phyloP scores from a whole-genome alignment of 2,329 filamentous ascomycete species.

The Emmonsia crescens region DNA sequence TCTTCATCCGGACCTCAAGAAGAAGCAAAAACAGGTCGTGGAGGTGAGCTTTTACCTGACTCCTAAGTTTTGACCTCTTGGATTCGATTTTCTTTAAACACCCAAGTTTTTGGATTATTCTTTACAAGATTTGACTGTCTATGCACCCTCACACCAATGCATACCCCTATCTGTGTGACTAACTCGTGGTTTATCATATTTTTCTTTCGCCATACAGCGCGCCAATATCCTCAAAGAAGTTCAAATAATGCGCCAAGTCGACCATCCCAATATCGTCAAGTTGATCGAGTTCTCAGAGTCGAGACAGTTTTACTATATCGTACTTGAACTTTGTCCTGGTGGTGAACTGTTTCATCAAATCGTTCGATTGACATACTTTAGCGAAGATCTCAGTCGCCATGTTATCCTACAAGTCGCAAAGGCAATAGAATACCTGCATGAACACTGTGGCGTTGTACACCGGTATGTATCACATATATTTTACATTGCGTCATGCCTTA shows the following conservation, averaged over 20 bases:
- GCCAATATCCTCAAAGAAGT: constrained; percentile 98
- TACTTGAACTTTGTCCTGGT: constrained; percentile 86
- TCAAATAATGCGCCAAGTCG: constrained; percentile 93
- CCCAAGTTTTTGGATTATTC: neutral
- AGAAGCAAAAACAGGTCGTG: constrained; percentile 75
- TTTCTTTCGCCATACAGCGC: constrained; percentile 46
- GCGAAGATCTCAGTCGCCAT: constrained; percentile 86
- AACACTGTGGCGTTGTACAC: constrained; percentile 91
- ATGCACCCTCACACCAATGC: neutral
- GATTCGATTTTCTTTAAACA: neutral
- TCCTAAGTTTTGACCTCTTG: constrained; percentile 10
- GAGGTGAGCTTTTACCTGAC: constrained; percentile 63
- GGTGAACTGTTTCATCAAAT: constrained; percentile 98
- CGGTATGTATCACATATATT: constrained; percentile 52
- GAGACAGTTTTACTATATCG: constrained; percentile 91
- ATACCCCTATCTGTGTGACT: constrained; percentile 14
- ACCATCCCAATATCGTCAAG: constrained; percentile 92
- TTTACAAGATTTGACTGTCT: neutral
- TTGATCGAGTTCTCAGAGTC: constrained; percentile 91
- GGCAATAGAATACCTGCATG: constrained; percentile 85
- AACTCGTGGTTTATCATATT: constrained; percentile 12
- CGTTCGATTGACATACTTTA: constrained; percentile 95
- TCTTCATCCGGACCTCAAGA: constrained; percentile 93
- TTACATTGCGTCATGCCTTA: constrained; percentile 5
- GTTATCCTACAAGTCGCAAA: constrained; percentile 94